phyloP scores from a whole-genome alignment of 2,329 filamentous ascomycete genomes.

The Drechslerella dactyloides region DNA sequence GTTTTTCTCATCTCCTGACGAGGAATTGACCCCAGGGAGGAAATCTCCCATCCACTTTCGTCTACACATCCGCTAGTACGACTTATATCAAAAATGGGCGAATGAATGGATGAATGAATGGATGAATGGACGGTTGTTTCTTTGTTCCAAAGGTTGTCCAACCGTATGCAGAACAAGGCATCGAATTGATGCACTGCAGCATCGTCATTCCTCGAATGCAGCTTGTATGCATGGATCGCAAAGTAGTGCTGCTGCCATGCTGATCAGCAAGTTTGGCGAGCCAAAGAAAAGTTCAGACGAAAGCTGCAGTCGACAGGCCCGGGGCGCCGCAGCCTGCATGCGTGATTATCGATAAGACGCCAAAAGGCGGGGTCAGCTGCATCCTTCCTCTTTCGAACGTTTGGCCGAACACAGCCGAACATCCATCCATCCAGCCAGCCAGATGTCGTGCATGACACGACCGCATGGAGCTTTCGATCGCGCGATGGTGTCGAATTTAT shows the following conservation, averaged over 20 bases:
- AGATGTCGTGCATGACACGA: conserved; percentile 42
- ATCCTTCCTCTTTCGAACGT: conserved; percentile 13
- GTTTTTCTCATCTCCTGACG: too few species aligned
- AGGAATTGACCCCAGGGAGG: background rate
- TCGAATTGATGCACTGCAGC: too few species aligned
- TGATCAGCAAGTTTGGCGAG: background rate
- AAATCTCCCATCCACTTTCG: background rate
- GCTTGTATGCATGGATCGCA: too few species aligned
- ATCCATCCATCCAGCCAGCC: background rate
- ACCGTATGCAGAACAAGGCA: too few species aligned
- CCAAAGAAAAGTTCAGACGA: conserved; percentile 49
- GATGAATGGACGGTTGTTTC: too few species aligned
- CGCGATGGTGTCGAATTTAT: background rate
- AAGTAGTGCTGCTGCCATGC: background rate
- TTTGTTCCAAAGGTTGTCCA: too few species aligned
- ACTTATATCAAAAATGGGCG: too few species aligned
- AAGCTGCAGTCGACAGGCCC: conserved; percentile 46
- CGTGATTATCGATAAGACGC: conserved; percentile 33
- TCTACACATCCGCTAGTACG: too few species aligned
- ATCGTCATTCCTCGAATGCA: too few species aligned
- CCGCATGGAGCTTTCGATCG: conserved; percentile 27
- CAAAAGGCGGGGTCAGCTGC: conserved; percentile 51
- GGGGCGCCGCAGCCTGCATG: conserved; percentile 4
- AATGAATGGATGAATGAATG: too few species aligned
- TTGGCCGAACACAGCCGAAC: conserved; percentile 1